Evolutionary conservation across 2,329 filamentous ascomycete genomes (phyloP).

Genomic region (Botrytis fabae): DNA sequence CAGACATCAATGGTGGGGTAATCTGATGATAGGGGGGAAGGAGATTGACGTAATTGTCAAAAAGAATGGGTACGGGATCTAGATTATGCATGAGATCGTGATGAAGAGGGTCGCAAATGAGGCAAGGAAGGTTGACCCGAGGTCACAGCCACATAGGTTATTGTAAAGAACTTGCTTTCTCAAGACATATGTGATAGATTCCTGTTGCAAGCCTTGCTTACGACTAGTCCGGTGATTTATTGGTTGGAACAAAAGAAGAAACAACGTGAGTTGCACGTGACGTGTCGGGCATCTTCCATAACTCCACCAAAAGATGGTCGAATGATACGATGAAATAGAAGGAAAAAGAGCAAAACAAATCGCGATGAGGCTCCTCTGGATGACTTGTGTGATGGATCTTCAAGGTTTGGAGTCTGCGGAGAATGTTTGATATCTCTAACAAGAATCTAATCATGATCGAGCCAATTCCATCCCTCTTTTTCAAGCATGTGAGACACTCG

Average conservation of each 20-base stretch:
- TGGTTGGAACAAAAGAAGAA: neutral
- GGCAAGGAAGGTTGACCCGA: constrained; percentile 10
- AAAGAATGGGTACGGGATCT: constrained; percentile 8
- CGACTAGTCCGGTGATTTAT: neutral
- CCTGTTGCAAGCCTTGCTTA: neutral
- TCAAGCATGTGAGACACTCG: neutral
- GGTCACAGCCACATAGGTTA: neutral
- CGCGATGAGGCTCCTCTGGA: too few species aligned
- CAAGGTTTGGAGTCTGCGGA: neutral
- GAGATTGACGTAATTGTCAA: constrained; percentile 7
- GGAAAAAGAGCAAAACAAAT: neutral
- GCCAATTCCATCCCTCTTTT: neutral
- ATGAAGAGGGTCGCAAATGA: neutral
- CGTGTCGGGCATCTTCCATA: neutral
- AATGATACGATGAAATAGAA: neutral
- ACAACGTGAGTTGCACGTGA: neutral
- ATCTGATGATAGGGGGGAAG: neutral
- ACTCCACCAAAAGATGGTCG: neutral
- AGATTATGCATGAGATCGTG: constrained; percentile 17
- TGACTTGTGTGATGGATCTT: neutral
- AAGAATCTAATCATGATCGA: neutral
- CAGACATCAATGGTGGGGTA: constrained; percentile 2
- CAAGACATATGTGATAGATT: neutral
- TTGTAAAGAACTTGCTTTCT: neutral
- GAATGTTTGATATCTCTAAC: neutral